Conservation (phyloP, 2,329 filamentous ascomycete species). For the Ophiostoma sp. region DNA sequence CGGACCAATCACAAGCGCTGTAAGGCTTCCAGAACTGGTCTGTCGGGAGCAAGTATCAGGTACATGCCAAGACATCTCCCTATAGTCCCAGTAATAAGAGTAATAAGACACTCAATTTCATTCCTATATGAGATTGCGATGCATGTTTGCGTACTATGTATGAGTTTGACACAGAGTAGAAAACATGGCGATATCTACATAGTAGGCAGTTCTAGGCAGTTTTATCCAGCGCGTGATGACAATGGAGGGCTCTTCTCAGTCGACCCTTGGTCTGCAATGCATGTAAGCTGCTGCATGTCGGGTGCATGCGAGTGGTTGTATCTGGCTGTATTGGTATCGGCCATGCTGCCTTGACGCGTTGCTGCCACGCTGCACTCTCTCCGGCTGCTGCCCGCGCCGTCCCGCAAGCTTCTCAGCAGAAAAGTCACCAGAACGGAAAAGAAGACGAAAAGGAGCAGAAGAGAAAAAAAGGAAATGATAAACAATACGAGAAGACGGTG, state of each 20-base stretch:
- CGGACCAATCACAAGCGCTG: conserved; percentile 26
- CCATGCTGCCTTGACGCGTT: neutral
- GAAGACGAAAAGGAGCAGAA: neutral
- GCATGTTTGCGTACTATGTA: neutral
- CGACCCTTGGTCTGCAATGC: neutral
- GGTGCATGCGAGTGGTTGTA: neutral
- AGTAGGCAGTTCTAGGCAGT: too few relatives aligned
- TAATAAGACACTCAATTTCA: conserved; percentile 3
- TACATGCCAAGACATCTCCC: conserved; percentile 20
- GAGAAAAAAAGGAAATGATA: neutral
- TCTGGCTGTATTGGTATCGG: neutral
- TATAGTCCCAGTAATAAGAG: neutral
- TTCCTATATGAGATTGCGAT: neutral
- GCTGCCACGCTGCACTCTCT: neutral
- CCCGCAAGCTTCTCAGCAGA: neutral
- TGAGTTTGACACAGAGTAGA: too few relatives aligned
- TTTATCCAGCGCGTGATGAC: neutral
- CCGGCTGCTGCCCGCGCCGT: neutral
- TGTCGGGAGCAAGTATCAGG: conserved; percentile 18
- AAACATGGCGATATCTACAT: neutral
- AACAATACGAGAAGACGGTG: neutral
- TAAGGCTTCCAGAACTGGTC: conserved; percentile 17
- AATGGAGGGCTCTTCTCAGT: neutral
- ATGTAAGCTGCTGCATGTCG: neutral
- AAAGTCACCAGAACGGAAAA: neutral